Evolutionary conservation across 2,329 filamentous ascomycete genomes (phyloP), one percentile per base, ranked within the genome.

Genomic region (Alternaria viburni): DNA sequence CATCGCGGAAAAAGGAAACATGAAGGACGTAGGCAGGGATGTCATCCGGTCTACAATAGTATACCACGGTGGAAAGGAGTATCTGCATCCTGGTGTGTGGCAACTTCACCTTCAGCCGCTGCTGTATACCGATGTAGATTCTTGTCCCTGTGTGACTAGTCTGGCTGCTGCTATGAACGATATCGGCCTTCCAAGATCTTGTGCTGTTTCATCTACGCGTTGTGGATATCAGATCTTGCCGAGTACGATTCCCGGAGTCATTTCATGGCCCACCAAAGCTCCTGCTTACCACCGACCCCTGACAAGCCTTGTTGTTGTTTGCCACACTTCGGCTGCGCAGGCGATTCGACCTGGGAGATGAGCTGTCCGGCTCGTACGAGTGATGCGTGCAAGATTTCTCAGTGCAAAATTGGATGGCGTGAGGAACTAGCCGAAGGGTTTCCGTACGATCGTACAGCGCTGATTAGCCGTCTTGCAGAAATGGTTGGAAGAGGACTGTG

Each of bases 401-500:
- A 41, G 36, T 41, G 36, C 36, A 41, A 17, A 1, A 41, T 41
- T 17, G 5, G 36, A 10, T 3, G 2, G 32, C 32, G 15, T 10
- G 32, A 17, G 6, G 5, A 41, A 11, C 36, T 2, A 41, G 36
- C 36, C 4, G 0, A 41, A n/a, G 15, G 0, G 1, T 5, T n/a
- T 36, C 0, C 0, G 15, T 10, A n/a, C 15, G 7, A 0, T n/a
- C 15, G 9, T 3, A 41, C 15, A 2, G 1, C 1, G 15, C 32
- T 41, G 15, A n/a, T n/a, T 10, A 0, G 0, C 3, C 8, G 1
- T n/a, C 13, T n/a, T 15, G 32, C 15, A n/a, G 8, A 41, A 15
- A 41, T 15, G 3, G 5, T 41, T 1, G 32, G 10, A 41, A 1
- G 2, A 17, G 1, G 3, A 3, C 32, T 17, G 0, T 41, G 0